A percentile compares a stretch with the other conserved stretches of the same genome.
These are phyloP conservation scores for Hebeloma cylindrosporum DNA, from an alignment of 768 basidiomycete genomes.

Conservation along the genomic window DNA sequence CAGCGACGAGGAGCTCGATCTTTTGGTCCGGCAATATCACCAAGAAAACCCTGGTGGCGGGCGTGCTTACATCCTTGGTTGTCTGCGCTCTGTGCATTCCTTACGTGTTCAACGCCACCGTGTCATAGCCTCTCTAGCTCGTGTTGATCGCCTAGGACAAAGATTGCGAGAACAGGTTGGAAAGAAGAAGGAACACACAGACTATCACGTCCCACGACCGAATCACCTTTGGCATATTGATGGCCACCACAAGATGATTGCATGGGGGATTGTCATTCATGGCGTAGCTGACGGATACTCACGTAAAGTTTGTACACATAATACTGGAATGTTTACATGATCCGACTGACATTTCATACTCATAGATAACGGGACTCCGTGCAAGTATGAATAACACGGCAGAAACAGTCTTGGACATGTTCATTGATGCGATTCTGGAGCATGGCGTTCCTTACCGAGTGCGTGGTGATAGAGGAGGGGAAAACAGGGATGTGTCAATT, in stretches of 20 bases:
- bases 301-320: conserved; percentile 2
- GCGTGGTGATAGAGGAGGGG: conserved; percentile 34
- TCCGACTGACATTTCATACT: conserved; percentile 22
- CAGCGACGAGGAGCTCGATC: background rate
- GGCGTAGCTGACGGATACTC: conserved; percentile 11
- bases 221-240: conserved; percentile 10
- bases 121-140: background rate
- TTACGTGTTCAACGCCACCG: background rate
- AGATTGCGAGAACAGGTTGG: background rate
- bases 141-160: background rate
- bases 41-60: conserved; percentile 2
- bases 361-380: conserved; percentile 24
- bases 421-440: conserved; percentile 20
- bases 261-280: conserved; percentile 17
- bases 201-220: background rate
- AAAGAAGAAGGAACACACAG: background rate
- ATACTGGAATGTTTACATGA: no score
- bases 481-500: conserved; percentile 27
- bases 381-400: conserved; percentile 35
- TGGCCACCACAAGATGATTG: conserved; percentile 15
- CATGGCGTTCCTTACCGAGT: conserved; percentile 29
- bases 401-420: conserved; percentile 31
- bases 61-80: background rate
- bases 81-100: background rate
- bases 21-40: background rate